Evolutionary conservation across 2,329 filamentous ascomycete species (phyloP).

Genomic region (Pseudomassariella vexata): DNA sequence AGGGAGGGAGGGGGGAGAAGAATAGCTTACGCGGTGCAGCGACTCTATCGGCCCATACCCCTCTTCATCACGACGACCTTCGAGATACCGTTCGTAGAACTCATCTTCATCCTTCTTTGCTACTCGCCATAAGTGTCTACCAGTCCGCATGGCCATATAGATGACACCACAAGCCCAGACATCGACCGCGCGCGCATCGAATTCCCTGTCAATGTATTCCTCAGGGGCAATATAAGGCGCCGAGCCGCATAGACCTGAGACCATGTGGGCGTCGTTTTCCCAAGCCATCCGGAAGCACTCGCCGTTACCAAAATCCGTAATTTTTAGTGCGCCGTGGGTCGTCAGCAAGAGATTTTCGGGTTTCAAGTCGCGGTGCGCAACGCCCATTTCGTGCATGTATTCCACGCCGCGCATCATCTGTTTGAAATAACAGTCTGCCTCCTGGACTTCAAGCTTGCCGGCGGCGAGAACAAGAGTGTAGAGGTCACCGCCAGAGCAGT

Average conservation of each 20-base stretch:
- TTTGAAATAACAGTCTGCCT: constrained; percentile 98
- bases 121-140: constrained; percentile 92
- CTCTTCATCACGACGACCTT: constrained; percentile 88
- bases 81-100: constrained; percentile 90
- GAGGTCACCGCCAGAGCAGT: constrained; percentile 91
- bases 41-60: constrained; percentile 96
- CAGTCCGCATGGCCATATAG: constrained; percentile 99
- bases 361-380: constrained; percentile 93
- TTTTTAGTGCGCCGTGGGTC: constrained; percentile 87
- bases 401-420: constrained; percentile 98
- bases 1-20: background rate
- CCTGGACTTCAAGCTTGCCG: constrained; percentile 82
- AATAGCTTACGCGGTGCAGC: constrained; percentile 73
- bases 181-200: constrained; percentile 95
- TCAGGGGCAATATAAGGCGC: constrained; percentile 97
- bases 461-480: constrained; percentile 90
- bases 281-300: constrained; percentile 99
- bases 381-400: constrained; percentile 99
- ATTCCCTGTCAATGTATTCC: constrained; percentile 92
- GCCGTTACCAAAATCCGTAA: constrained; percentile 97
- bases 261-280: constrained; percentile 98
- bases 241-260: constrained; percentile 90
- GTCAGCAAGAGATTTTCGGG: constrained; percentile 94
- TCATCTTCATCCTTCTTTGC: constrained; percentile 96
- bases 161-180: constrained; percentile 98